Conservation (phyloP, 805 yeast species). For the Nakazawaea sp. region DNA sequence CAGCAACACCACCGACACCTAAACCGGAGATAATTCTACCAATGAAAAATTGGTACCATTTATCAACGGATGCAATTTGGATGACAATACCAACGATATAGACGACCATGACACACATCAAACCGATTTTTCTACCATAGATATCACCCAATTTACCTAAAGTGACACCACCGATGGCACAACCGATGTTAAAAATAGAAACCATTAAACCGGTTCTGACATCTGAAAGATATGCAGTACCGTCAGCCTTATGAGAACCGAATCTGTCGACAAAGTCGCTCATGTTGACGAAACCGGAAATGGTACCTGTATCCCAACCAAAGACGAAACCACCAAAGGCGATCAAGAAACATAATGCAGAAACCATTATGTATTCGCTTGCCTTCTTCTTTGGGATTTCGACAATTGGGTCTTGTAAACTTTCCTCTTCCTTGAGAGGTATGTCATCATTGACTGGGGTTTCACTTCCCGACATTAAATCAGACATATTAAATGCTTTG, state of each 20-base stretch:
- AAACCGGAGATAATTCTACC: conserved; percentile 56
- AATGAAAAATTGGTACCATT: conserved; percentile 59
- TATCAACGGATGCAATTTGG: conserved; percentile 45
- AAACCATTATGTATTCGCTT: conserved; percentile 19
- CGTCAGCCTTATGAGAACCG: conserved; percentile 36
- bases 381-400: conserved; percentile 19
- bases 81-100: conserved; percentile 56
- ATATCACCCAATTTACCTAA: conserved; percentile 52
- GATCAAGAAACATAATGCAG: conserved; percentile 41
- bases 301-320: conserved; percentile 77
- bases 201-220: conserved; percentile 57
- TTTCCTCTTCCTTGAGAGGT: conserved; percentile 4
- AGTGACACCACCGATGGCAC: conserved; percentile 66
- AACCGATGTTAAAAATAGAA: conserved; percentile 64
- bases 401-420: conserved; percentile 3
- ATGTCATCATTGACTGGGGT: conserved; percentile 9
- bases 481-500: no score
- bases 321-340: conserved; percentile 76
- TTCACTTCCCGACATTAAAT: conserved; percentile 5
- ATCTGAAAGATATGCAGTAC: conserved; percentile 37
- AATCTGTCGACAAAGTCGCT: conserved; percentile 46
- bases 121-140: conserved; percentile 53
- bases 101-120: conserved; percentile 45
- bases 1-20: conserved; percentile 51
- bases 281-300: conserved; percentile 66